Percentiles rank a stretch among this genome's conserved stretches.
Conservation (phyloP, 164 flowering plant genomes). For the Echeveria elegans region DNA sequence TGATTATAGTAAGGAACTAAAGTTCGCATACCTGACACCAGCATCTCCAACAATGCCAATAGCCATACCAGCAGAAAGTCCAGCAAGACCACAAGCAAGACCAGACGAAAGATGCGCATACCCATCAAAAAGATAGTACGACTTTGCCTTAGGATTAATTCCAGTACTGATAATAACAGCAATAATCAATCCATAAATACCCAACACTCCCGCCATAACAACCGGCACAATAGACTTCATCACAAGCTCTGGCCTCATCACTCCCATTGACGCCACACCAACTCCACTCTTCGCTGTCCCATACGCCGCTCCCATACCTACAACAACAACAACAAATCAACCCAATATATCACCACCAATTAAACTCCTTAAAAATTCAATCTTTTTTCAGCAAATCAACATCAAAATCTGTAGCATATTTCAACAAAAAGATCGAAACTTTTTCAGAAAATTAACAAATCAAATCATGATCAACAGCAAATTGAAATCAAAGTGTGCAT, state of each 20-base stretch:
- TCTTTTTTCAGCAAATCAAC: too few relatives aligned
- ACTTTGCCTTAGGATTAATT: conserved; percentile 1
- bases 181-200: conserved; percentile 2
- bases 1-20: not conserved
- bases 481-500: not conserved
- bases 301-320: not conserved
- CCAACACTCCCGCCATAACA: conserved; percentile 6
- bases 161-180: conserved; percentile 3
- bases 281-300: conserved; percentile 2
- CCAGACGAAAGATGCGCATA: conserved; percentile 4
- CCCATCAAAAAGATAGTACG: conserved; percentile 4
- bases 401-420: too few relatives aligned
- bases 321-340: too few relatives aligned
- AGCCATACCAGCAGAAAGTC: conserved; percentile 1
- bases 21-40: not conserved
- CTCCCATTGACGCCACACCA: conserved; percentile 6
- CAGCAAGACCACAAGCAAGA: conserved; percentile 2
- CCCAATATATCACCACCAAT: too few relatives aligned
- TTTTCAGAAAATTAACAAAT: too few relatives aligned
- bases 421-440: not conserved
- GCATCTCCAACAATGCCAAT: conserved; percentile 7
- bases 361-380: too few relatives aligned
- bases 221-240: conserved; percentile 4
- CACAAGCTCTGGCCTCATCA: conserved; percentile 5
- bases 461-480: not conserved